Percentiles rank a stretch among this genome's conserved stretches.
These are phyloP conservation scores for Phytophthora sp. DNA, from an alignment of 352 stramenopile species.

Conservation along the genomic window DNA sequence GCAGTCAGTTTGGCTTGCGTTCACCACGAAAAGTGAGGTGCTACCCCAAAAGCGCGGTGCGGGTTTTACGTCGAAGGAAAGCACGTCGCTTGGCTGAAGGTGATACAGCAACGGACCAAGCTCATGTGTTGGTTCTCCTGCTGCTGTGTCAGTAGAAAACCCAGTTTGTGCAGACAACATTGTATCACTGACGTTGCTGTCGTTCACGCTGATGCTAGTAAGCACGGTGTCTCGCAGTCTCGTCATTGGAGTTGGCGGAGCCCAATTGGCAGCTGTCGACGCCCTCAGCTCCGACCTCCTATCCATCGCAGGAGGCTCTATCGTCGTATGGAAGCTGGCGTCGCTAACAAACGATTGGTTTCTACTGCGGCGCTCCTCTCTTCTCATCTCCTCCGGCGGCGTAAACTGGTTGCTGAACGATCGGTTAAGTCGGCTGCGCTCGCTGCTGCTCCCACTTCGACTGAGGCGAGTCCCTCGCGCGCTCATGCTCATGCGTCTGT, in stretches of 20 bases:
- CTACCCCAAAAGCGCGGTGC: conserved; percentile 37
- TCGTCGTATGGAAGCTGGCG: conserved; percentile 36
- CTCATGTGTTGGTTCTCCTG: conserved; percentile 6
- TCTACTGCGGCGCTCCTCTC: conserved; percentile 9
- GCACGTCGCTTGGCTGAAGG: conserved; percentile 49
- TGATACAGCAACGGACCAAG: conserved; percentile 38
- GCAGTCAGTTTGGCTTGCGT: conserved; percentile 52
- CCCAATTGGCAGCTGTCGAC: conserved; percentile 8
- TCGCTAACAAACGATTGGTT: conserved; percentile 30
- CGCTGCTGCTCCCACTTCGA: conserved; percentile 22
- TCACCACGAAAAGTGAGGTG: conserved; percentile 68
- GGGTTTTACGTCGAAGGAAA: conserved; percentile 50
- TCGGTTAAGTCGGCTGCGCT: background rate
- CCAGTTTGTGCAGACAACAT: conserved; percentile 28
- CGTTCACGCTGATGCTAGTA: conserved; percentile 25
- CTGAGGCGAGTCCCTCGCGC: conserved; percentile 13
- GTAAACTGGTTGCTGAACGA: conserved; percentile 31
- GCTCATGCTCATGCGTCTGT: conserved; percentile 26
- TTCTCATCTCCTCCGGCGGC: conserved; percentile 11
- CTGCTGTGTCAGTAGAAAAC: conserved; percentile 18
- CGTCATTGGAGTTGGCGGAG: background rate
- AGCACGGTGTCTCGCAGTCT: conserved; percentile 20
- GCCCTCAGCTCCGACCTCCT: conserved; percentile 9
- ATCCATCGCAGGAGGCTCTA: conserved; percentile 9
- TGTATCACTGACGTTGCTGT: conserved; percentile 35